phyloP scores from a whole-genome alignment of 1,284 basidiomycete species.

The Chiua sp. region DNA sequence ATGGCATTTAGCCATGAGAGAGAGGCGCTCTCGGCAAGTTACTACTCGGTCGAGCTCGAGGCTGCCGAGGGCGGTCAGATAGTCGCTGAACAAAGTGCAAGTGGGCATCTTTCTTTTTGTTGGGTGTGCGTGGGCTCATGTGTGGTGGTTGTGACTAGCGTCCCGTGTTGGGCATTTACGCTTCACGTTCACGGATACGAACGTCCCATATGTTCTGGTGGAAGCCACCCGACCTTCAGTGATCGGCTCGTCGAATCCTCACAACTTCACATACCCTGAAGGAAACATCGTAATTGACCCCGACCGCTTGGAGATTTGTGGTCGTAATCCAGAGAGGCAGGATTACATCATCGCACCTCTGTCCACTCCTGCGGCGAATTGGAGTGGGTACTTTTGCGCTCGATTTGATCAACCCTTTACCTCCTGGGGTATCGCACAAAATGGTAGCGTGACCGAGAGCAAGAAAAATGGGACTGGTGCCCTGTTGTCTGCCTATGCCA shows the following conservation, averaged over 20 bases:
- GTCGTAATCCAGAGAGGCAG: slow-evolving; percentile 76
- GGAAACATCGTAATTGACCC: slow-evolving; percentile 62
- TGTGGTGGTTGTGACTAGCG: slow-evolving; percentile 45
- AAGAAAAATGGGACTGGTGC: slow-evolving; percentile 43
- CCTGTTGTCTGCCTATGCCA: slow-evolving; percentile 63
- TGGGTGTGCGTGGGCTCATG: slow-evolving; percentile 3
- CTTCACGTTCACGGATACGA: slow-evolving; percentile 64
- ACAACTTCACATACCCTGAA: slow-evolving; percentile 65
- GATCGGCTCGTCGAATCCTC: slow-evolving; percentile 61
- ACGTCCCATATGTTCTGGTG: slow-evolving; percentile 66
- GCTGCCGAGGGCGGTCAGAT: slow-evolving; percentile 56
- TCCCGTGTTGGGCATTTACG: slow-evolving; percentile 81
- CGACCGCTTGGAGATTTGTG: slow-evolving; percentile 61
- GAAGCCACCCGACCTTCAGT: slow-evolving; percentile 72
- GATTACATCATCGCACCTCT: slow-evolving; percentile 71
- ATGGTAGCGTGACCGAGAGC: slow-evolving; percentile 45
- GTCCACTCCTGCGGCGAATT: slow-evolving; percentile 53
- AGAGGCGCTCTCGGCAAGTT: slow-evolving; percentile 69
- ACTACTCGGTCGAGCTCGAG: slow-evolving; percentile 69
- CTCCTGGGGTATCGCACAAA: slow-evolving; percentile 55
- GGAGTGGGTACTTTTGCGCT: slow-evolving; percentile 77
- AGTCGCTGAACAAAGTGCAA: slow-evolving; percentile 70
- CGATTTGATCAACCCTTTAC: slow-evolving; percentile 63
- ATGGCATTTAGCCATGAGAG: slow-evolving; percentile 61
- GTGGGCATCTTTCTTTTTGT: slow-evolving; percentile 50